Percentiles rank a stretch among this genome's conserved stretches.
Evolutionary conservation across 2,329 filamentous ascomycete genomes (phyloP).

Genomic region (Botrytis fabae): DNA sequence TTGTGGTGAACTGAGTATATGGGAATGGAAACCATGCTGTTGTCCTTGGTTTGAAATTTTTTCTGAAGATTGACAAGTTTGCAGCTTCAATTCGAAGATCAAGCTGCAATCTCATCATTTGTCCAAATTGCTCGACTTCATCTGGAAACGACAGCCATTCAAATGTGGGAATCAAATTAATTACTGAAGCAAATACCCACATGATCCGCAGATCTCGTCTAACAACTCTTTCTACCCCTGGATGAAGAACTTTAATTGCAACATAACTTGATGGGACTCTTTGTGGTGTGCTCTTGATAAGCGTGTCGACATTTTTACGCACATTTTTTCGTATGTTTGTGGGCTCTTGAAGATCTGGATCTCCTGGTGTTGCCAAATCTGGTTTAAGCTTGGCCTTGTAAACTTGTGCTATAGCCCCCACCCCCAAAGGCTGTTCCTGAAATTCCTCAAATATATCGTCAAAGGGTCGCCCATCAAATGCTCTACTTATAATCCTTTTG

Average conservation of each 20-base stretch:
- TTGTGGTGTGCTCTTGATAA: constrained; percentile 83
- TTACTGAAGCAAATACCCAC: constrained; percentile 79
- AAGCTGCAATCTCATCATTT: constrained; percentile 98
- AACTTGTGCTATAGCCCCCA: constrained; percentile 95
- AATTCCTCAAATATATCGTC: constrained; percentile 97
- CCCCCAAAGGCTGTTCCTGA: constrained; percentile 81
- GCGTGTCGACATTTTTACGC: constrained; percentile 76
- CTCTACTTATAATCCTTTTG: constrained; percentile 73
- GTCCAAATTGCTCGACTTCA: constrained; percentile 89
- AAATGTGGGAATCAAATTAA: constrained; percentile 89
- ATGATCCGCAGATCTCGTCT: constrained; percentile 92
- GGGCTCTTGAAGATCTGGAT: constrained; percentile 55
- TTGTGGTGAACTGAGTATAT: constrained; percentile 87
- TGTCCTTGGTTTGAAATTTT: constrained; percentile 83
- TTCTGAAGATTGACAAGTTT: constrained; percentile 84
- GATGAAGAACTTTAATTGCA: constrained; percentile 93
- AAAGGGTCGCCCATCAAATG: constrained; percentile 78
- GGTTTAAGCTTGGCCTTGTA: constrained; percentile 92
- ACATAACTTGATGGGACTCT: constrained; percentile 89
- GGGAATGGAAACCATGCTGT: constrained; percentile 98
- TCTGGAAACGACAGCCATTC: constrained; percentile 97
- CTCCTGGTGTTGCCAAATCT: constrained; percentile 65
- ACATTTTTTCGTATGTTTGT: constrained; percentile 67
- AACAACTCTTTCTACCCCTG: constrained; percentile 84
- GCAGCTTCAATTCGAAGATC: constrained; percentile 93